Evolutionary conservation across 352 stramenopile species (phyloP).

Genomic region (Peronospora belbahrii): DNA sequence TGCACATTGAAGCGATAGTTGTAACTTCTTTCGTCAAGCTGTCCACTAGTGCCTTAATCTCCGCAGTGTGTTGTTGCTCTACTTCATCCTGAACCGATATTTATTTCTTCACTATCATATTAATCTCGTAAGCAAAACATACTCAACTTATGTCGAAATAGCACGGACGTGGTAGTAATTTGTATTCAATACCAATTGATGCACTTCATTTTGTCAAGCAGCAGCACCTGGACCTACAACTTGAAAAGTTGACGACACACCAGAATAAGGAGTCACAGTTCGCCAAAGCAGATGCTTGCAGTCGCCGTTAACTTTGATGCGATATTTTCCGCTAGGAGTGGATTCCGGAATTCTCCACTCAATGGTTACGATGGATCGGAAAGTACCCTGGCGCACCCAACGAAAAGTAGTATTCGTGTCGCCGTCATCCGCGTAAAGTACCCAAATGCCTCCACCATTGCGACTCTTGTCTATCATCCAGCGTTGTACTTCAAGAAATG

Average conservation of each 20-base stretch:
- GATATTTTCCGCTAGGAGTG: slow-evolving; percentile 47
- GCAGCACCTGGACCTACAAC: slow-evolving; percentile 18
- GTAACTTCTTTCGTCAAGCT: slow-evolving; percentile 51
- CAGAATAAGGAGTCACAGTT: slow-evolving; percentile 42
- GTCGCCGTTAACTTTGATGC: slow-evolving; percentile 76
- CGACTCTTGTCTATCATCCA: slow-evolving; percentile 42
- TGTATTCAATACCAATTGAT: background rate
- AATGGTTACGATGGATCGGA: slow-evolving; percentile 58
- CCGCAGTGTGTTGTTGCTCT: slow-evolving; percentile 39
- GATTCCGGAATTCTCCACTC: slow-evolving; percentile 55
- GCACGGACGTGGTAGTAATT: background rate
- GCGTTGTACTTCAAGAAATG: slow-evolving; percentile 71
- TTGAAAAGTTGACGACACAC: slow-evolving; percentile 52
- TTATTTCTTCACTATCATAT: no score
- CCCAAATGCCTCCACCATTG: slow-evolving; percentile 43
- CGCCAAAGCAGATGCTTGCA: slow-evolving; percentile 59
- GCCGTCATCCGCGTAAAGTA: slow-evolving; percentile 65
- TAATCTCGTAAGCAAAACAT: background rate
- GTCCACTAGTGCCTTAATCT: slow-evolving; percentile 38
- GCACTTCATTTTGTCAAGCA: slow-evolving; percentile 4
- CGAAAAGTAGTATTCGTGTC: slow-evolving; percentile 68
- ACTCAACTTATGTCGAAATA: background rate
- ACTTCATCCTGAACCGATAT: slow-evolving; percentile 35
- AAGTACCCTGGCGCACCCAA: slow-evolving; percentile 64
- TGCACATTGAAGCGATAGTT: slow-evolving; percentile 36